phyloP scores from a whole-genome alignment of 2,329 filamentous ascomycete species.

The Ceratocystis albifundus region DNA sequence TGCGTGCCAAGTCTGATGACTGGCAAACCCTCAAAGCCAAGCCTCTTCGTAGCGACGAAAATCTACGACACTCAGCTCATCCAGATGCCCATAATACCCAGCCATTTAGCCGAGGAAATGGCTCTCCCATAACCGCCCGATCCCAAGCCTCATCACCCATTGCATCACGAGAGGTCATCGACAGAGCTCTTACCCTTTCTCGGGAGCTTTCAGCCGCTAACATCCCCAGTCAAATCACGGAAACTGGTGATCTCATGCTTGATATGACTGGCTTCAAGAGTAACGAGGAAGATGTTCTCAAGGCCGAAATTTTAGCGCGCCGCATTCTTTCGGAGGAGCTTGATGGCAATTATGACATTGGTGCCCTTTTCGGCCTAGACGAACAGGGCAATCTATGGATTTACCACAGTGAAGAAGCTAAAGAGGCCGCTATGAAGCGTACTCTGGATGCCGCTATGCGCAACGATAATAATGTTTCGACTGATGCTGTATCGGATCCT shows the following conservation, averaged over 20 bases:
- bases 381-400: slow-evolving; percentile 98
- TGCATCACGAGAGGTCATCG: slow-evolving; percentile 61
- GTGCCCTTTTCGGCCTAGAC: slow-evolving; percentile 86
- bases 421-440: slow-evolving; percentile 68
- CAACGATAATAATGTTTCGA: slow-evolving; percentile 41
- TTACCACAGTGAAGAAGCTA: slow-evolving; percentile 94
- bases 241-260: slow-evolving; percentile 87
- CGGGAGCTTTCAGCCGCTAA: slow-evolving; percentile 81
- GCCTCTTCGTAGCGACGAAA: slow-evolving; percentile 43
- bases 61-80: slow-evolving; percentile 40
- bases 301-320: slow-evolving; percentile 84
- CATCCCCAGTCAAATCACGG: slow-evolving; percentile 85
- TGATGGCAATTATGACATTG: slow-evolving; percentile 92
- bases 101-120: slow-evolving; percentile 31
- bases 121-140: slow-evolving; percentile 40
- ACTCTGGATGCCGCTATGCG: slow-evolving; percentile 43
- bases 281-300: slow-evolving; percentile 81
- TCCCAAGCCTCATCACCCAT: slow-evolving; percentile 69
- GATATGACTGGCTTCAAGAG: slow-evolving; percentile 97
- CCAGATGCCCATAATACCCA: slow-evolving; percentile 32
- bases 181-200: slow-evolving; percentile 72
- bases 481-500: slow-evolving; percentile 82
- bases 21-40: slow-evolving; percentile 30
- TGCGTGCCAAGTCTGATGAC: slow-evolving; percentile 41
- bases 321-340: slow-evolving; percentile 88